These are phyloP conservation scores for Phaeosphaeria sp. DNA, from an alignment of 2,329 filamentous ascomycete species.

Conservation along the genomic window DNA sequence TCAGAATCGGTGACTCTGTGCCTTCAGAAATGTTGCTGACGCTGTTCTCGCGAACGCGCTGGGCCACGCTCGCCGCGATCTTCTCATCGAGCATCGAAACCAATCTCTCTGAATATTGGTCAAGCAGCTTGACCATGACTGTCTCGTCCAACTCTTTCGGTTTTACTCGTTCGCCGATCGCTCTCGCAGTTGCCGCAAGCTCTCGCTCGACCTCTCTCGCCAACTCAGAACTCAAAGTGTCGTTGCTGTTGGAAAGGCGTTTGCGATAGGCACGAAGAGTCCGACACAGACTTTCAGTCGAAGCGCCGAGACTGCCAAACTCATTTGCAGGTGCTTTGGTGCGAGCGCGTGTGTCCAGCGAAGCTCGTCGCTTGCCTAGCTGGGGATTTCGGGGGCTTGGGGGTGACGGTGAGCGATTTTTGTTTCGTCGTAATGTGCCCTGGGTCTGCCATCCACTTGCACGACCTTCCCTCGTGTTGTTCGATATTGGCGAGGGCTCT, in stretches of 20 bases:
- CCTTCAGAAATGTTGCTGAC: constrained; percentile 30
- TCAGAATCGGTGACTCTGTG: constrained; percentile 15
- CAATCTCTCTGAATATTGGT: constrained; percentile 76
- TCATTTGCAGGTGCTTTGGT: constrained; percentile 49
- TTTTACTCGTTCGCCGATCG: constrained; percentile 52
- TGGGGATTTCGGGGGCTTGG: constrained; percentile 46
- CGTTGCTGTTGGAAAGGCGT: constrained; percentile 58
- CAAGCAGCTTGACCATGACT: constrained; percentile 64
- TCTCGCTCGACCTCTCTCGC: constrained; percentile 65
- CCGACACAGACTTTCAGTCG: constrained; percentile 64
- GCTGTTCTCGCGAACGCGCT: constrained; percentile 43
- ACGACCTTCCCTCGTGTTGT: constrained; percentile 28
- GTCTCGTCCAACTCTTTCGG: constrained; percentile 51
- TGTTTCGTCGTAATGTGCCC: constrained; percentile 34
- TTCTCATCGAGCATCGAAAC: constrained; percentile 76
- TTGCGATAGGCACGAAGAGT: constrained; percentile 65
- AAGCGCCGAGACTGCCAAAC: constrained; percentile 42
- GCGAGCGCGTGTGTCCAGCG: constrained; percentile 58
- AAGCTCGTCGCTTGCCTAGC: constrained; percentile 52
- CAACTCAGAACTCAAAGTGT: constrained; percentile 53
- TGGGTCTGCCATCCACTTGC: constrained; percentile 21
- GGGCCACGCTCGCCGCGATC: constrained; percentile 54
- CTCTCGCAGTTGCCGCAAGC: constrained; percentile 56
- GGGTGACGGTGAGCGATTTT: constrained; percentile 52
- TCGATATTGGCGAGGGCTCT: constrained; percentile 49